Evolutionary conservation across 441 rosid species (phyloP), one percentile per base, ranked within the genome.

Genomic region (Brassica hybrid): DNA sequence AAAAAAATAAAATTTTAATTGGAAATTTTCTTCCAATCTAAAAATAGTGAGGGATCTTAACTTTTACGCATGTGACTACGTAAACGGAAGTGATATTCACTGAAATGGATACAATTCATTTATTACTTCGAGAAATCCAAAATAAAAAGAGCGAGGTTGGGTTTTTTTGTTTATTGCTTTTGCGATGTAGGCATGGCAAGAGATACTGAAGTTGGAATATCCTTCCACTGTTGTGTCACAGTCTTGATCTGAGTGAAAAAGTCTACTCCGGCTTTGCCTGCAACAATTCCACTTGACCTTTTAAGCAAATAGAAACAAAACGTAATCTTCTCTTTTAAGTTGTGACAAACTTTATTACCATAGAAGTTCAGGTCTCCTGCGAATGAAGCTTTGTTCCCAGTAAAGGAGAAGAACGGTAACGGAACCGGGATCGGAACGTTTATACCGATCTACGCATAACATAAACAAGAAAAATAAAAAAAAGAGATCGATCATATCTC

Each of bases 341-440:
- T 27, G 5, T 5, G 30, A 27, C 30, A 38, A 73, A 38, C 27
- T 34, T 7, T 54, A 25, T 81, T 91, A 94, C 98, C 98, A 54
- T 91, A 91, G 85, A 94, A 94, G 73, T 91, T 94, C 9, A 92
- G 90, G 76, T 93, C 97, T 3, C 98, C 97, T 0, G 97, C 93
- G 57, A 94, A 94, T 1, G 97, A 94, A 32, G 98, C 96, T 85
- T 94, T 94, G 17, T 90, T 84, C 50, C 96, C 97, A 0, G 97
- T 94, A 65, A 90, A 94, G 3, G 98, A 91, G 88, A 91, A 94
- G 76, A 94, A 93, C 10, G 97, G 97, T 79, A 94, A 75, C 48
- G 98, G 97, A 65, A 92, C 97, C 25, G 98, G 97, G 67, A 94
- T 90, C 4, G 98, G 98, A 66, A 94, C 97, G 71, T 94, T 94